Conservation (phyloP, 768 basidiomycete species). For the Nidularia pulvinata region DNA sequence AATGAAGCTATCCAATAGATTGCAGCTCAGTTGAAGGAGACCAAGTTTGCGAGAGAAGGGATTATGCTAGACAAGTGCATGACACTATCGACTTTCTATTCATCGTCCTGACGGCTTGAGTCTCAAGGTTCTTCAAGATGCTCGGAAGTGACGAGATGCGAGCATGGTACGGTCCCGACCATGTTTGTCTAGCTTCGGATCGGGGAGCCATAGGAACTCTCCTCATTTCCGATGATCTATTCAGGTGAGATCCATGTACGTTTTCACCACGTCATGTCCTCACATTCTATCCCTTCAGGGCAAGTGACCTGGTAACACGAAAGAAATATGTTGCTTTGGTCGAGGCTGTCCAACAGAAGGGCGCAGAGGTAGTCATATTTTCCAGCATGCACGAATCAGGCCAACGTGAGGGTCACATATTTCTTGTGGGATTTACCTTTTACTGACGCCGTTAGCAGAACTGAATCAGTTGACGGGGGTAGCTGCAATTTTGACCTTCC, state of each 20-base stretch:
- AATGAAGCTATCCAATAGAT: constrained; percentile 42
- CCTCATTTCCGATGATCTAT: constrained; percentile 93
- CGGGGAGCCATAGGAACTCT: constrained; percentile 94
- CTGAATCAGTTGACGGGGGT: constrained; percentile 96
- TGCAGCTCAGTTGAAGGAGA: constrained; percentile 79
- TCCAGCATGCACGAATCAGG: constrained; percentile 99
- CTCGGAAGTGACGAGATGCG: constrained; percentile 91
- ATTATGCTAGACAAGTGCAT: constrained; percentile 83
- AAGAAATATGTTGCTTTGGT: constrained; percentile 88
- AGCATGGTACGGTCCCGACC: constrained; percentile 98
- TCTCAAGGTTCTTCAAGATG: constrained; percentile 94
- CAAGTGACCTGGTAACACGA: constrained; percentile 75
- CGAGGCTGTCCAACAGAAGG: constrained; percentile 85
- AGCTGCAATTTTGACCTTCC: constrained; percentile 95
- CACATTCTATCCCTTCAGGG: constrained; percentile 37
- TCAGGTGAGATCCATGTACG: constrained; percentile 54
- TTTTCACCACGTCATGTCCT: background rate
- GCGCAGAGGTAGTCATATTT: constrained; percentile 94
- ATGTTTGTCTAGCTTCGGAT: constrained; percentile 90
- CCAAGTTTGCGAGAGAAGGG: constrained; percentile 96
- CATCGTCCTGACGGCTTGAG: background rate
- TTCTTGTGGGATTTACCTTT: background rate
- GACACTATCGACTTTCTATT: background rate
- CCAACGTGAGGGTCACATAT: constrained; percentile 69
- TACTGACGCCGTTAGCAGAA: constrained; percentile 46